Conservation (phyloP, 73 alveolate genomes). For the Blepharisma japonicum region DNA sequence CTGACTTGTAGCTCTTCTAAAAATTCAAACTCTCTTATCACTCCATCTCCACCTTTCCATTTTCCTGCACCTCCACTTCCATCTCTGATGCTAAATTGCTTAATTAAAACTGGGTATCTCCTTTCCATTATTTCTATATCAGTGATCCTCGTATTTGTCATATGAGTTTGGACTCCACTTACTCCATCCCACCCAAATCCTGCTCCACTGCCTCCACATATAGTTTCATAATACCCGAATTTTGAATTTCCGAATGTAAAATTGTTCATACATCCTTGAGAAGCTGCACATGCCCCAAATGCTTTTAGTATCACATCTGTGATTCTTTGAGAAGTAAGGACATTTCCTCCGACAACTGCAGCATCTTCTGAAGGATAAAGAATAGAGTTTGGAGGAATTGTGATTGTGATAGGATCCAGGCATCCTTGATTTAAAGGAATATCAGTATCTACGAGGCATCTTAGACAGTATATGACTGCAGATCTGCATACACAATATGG, state of each 20-base stretch:
- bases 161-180: constrained; percentile 83
- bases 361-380: constrained; percentile 68
- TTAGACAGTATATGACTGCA: constrained; percentile 81
- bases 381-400: constrained; percentile 59
- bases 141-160: constrained; percentile 93
- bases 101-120: constrained; percentile 78
- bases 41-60: constrained; percentile 87
- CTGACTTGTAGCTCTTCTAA: constrained; percentile 56
- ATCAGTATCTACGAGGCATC: constrained; percentile 81
- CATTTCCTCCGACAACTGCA: constrained; percentile 93
- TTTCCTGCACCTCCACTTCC: constrained; percentile 84
- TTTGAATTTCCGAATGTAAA: constrained; percentile 76
- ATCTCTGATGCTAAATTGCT: constrained; percentile 61
- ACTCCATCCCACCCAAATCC: constrained; percentile 80
- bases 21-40: constrained; percentile 76
- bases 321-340: constrained; percentile 73
- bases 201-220: constrained; percentile 93
- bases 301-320: constrained; percentile 83
- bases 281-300: constrained; percentile 77
- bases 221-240: constrained; percentile 81
- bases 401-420: constrained; percentile 73
- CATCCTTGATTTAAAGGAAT: constrained; percentile 91
- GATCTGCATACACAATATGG: constrained; percentile 74
- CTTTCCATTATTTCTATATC: constrained; percentile 81
- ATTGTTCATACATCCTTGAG: constrained; percentile 91